Conservation (phyloP, 1,139 yeast genomes). For the Pichia sp. region DNA sequence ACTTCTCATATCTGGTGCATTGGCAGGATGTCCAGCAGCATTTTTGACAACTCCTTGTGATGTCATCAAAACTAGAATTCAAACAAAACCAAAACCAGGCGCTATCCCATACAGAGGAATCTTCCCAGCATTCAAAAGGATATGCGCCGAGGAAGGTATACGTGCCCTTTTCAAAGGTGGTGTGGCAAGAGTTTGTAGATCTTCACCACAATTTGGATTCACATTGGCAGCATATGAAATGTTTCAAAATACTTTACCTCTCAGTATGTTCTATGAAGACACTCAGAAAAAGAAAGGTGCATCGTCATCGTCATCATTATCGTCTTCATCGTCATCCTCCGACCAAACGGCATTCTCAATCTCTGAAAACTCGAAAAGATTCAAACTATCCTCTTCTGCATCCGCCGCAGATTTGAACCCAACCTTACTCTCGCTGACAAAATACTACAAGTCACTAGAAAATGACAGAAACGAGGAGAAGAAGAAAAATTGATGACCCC, state of each 20-base stretch:
- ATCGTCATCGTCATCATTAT: not conserved
- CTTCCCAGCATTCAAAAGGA: slow-evolving; percentile 65
- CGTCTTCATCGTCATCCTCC: slow-evolving; percentile 4
- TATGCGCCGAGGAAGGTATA: slow-evolving; percentile 55
- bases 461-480: slow-evolving; percentile 1
- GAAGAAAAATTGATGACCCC: not conserved
- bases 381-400: slow-evolving; percentile 23
- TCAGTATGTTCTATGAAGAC: slow-evolving; percentile 27
- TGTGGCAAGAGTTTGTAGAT: slow-evolving; percentile 86
- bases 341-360: slow-evolving; percentile 1
- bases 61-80: slow-evolving; percentile 92
- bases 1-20: slow-evolving; percentile 78
- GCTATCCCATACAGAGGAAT: slow-evolving; percentile 76
- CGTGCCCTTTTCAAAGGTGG: slow-evolving; percentile 94
- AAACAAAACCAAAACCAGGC: slow-evolving; percentile 73
- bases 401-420: slow-evolving; percentile 23
- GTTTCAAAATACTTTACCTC: slow-evolving; percentile 56
- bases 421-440: slow-evolving; percentile 17
- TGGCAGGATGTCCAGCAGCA: slow-evolving; percentile 98
- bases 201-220: slow-evolving; percentile 97
- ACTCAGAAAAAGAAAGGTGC: slow-evolving; percentile 19
- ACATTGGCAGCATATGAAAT: slow-evolving; percentile 94
- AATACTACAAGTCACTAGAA: slow-evolving; percentile 13
- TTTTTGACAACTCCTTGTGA: slow-evolving; percentile 94
- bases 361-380: slow-evolving; percentile 23